phyloP scores from a whole-genome alignment of 176 grass and related monocot genomes.

The Carex parvula region DNA sequence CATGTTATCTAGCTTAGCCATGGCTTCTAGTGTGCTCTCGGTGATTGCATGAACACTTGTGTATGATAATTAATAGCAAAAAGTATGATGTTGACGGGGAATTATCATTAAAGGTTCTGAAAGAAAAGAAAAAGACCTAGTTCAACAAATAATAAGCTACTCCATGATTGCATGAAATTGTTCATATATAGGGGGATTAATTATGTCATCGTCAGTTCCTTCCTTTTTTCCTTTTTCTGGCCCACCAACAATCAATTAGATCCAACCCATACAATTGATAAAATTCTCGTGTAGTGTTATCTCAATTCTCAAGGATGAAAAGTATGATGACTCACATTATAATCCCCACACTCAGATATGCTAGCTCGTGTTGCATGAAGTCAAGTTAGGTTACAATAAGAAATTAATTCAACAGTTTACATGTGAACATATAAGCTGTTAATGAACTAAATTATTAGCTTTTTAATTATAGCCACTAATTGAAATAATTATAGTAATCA shows the following conservation, averaged over 20 bases:
- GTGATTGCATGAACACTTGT: conserved; percentile 13
- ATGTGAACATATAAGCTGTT: background rate
- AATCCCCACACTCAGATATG: background rate
- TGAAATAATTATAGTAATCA: background rate
- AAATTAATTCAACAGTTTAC: background rate
- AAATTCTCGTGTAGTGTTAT: conserved; percentile 8
- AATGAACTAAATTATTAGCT: background rate
- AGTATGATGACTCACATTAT: background rate
- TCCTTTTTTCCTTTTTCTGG: background rate
- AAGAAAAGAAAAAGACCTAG: conserved; percentile 20
- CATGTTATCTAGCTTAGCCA: conserved; percentile 14
- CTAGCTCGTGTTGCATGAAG: background rate
- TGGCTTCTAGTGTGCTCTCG: conserved; percentile 15
- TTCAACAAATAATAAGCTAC: conserved; percentile 18
- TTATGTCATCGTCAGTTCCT: conserved; percentile 20
- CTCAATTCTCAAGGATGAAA: background rate
- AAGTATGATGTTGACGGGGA: conserved; percentile 15
- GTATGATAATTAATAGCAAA: conserved; percentile 13
- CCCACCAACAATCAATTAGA: conserved; percentile 21
- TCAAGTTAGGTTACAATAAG: background rate
- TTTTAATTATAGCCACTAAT: background rate
- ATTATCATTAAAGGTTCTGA: conserved; percentile 25
- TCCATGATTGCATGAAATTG: conserved; percentile 28
- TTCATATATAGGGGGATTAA: conserved; percentile 6
- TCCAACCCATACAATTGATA: conserved; percentile 8